Evolutionary conservation across 2,329 filamentous ascomycete genomes (phyloP), one percentile per base, ranked within the genome.

Genomic region (Colletotrichum lupini): DNA sequence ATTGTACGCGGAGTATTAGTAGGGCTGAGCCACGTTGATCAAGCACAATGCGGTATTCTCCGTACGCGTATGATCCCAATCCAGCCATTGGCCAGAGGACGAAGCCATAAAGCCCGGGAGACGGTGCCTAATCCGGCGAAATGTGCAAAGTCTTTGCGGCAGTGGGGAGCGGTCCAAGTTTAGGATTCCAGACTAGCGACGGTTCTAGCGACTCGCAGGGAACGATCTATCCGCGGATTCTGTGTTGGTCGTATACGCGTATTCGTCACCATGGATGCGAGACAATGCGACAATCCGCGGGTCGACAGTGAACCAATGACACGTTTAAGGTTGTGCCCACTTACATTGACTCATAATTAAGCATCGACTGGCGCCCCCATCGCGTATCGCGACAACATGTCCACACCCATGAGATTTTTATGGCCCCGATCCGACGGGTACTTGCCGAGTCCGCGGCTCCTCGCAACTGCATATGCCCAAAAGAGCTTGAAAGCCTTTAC

Each of bases 1-100:
- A 72, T 72, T 72, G 46, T 68, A 72, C 68, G 68, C 68, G 68
- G 68, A 72, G 46, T 22, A 46, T 12, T 24, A 32, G 35, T 72
- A 72, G 63, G 63, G 68, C 63, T 67, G 63, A 72, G 68, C 68
- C 68, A 60, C 63, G 24, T 46, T 26, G 62, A 46, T 28, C 12
- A 28, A 53, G 3, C 60, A 56, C 22, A 1, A 16, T 56, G 26
- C 59, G 67, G 35, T n/a, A n/a, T 12, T 46, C 5, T 14, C 53
- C 24, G 67, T 72, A 72, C 69, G 69, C 69, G 69, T 72, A 68
- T 68, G 19, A 26, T 24, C 1, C 9, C 3, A 14, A n/a, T 14
- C 5, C 2, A 9, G 58, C 35, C 19, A 46, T 60, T 60, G 35
- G 22, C 26, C 22, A 42, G 35, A 19, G 14, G 19, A 7, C 3